A percentile compares a stretch with the other conserved stretches of the same genome.
Evolutionary conservation across 2,329 filamentous ascomycete species (phyloP).

Genomic region (Diplodia mutila): DNA sequence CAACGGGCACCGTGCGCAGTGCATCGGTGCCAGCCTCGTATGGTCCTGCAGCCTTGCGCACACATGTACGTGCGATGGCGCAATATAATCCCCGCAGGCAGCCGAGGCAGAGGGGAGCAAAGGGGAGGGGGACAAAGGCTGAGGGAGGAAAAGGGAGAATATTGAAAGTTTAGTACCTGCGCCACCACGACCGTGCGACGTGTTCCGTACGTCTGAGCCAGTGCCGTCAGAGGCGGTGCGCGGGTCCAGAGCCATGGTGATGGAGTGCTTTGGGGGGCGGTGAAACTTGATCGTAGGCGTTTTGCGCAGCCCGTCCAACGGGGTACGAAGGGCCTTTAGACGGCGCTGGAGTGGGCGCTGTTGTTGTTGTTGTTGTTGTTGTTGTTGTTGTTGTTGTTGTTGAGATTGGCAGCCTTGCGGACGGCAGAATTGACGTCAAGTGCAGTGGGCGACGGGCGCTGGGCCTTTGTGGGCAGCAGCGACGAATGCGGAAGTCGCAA

Average conservation of each 20-base stretch:
- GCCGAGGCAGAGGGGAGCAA: not conserved
- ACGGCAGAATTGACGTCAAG: slow-evolving; percentile 1
- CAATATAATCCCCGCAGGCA: not conserved
- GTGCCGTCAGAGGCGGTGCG: slow-evolving; percentile 29
- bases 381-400: too few species aligned
- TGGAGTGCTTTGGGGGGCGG: not conserved
- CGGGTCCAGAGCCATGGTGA: slow-evolving; percentile 25
- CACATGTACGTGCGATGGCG: slow-evolving; percentile 2
- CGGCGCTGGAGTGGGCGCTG: not conserved
- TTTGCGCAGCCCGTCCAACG: not conserved
- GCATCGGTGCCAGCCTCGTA: not conserved
- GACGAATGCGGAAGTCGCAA: slow-evolving; percentile 13
- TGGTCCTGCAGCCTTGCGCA: not conserved
- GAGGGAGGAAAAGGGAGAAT: slow-evolving; percentile 16
- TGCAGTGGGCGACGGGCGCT: not conserved
- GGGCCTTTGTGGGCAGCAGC: not conserved
- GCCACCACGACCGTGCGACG: slow-evolving; percentile 75
- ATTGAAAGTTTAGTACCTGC: slow-evolving; percentile 55
- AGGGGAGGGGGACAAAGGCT: not conserved
- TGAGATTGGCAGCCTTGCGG: not conserved
- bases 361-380: too few species aligned
- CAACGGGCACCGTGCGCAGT: not conserved
- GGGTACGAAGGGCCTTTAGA: not conserved
- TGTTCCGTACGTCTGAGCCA: slow-evolving; percentile 34
- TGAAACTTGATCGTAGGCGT: not conserved